Evolutionary conservation across 139 green algal genomes (phyloP).

Genomic region (Picochlorum sp.): DNA sequence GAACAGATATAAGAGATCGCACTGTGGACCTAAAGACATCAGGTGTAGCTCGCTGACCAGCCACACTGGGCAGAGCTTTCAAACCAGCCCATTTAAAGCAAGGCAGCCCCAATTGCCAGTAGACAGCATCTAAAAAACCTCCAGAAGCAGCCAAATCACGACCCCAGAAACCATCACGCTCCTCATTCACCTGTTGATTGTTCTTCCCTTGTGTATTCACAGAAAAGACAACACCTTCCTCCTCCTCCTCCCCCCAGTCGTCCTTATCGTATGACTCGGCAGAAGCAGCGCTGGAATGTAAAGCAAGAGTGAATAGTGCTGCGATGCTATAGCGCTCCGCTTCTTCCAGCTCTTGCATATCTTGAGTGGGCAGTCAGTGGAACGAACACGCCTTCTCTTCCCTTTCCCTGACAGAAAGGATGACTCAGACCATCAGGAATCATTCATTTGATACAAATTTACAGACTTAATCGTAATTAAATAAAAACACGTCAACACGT

Average conservation of each 20-base stretch:
- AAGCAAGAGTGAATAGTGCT: constrained; percentile 58
- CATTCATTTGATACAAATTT: no score
- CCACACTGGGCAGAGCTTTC: constrained; percentile 30
- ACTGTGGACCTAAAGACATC: constrained; percentile 12
- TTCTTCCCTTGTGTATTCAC: constrained; percentile 5
- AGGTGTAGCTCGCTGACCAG: neutral
- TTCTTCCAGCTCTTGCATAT: constrained; percentile 50
- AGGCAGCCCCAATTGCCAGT: constrained; percentile 32
- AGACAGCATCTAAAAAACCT: constrained; percentile 41
- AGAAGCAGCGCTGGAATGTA: constrained; percentile 14
- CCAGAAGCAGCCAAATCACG: constrained; percentile 41
- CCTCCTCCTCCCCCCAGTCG: neutral
- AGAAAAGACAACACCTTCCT: neutral
- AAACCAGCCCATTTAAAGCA: constrained; percentile 20
- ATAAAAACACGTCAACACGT: no score
- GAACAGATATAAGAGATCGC: constrained; percentile 17
- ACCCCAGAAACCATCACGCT: constrained; percentile 49
- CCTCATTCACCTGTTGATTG: constrained; percentile 1
- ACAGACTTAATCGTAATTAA: no score
- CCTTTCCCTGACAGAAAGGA: no score
- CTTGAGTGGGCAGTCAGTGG: no score
- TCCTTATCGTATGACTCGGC: neutral
- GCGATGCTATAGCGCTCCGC: constrained; percentile 48
- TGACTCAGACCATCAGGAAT: no score
- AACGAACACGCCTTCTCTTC: no score